A percentile compares a stretch with the other conserved stretches of the same genome.
These are phyloP conservation scores for Achlya hypogyna DNA, from an alignment of 352 stramenopile species.

Conservation along the genomic window DNA sequence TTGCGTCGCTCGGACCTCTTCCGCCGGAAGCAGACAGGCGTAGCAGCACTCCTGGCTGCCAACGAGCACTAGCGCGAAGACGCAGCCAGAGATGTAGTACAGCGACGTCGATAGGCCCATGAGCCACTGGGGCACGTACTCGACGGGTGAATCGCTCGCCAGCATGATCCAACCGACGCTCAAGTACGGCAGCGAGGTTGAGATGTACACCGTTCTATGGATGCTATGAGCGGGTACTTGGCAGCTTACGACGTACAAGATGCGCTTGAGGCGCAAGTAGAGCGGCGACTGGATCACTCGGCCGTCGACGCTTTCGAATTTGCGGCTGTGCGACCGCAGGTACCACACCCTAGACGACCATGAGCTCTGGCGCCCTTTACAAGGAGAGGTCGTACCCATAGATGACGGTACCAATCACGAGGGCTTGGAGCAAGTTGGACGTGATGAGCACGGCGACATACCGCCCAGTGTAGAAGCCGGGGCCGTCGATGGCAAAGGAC, in stretches of 20 bases:
- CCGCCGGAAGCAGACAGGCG: background rate
- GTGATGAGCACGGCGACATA: background rate
- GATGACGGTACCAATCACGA: background rate
- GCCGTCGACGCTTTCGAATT: slow-evolving; percentile 42
- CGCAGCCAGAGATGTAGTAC: background rate
- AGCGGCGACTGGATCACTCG: slow-evolving; percentile 37
- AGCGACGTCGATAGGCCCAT: background rate
- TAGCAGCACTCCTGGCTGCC: slow-evolving; percentile 6
- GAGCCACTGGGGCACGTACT: background rate
- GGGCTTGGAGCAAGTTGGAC: background rate
- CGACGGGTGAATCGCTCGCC: background rate
- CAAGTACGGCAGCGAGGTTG: slow-evolving; percentile 9
- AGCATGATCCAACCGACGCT: slow-evolving; percentile 11
- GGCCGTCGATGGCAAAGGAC: background rate
- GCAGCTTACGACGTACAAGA: slow-evolving; percentile 32
- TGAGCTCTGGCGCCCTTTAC: background rate
- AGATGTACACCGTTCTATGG: background rate
- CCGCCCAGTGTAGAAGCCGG: background rate
- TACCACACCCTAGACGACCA: background rate
- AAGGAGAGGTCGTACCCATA: background rate
- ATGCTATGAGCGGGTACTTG: background rate
- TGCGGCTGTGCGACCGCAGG: slow-evolving; percentile 37
- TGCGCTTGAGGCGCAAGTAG: slow-evolving; percentile 47
- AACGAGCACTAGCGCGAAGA: slow-evolving; percentile 16
- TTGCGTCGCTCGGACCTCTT: background rate